phyloP scores from a whole-genome alignment of 2,329 filamentous ascomycete genomes.

The Penicillium psychrosexuale region DNA sequence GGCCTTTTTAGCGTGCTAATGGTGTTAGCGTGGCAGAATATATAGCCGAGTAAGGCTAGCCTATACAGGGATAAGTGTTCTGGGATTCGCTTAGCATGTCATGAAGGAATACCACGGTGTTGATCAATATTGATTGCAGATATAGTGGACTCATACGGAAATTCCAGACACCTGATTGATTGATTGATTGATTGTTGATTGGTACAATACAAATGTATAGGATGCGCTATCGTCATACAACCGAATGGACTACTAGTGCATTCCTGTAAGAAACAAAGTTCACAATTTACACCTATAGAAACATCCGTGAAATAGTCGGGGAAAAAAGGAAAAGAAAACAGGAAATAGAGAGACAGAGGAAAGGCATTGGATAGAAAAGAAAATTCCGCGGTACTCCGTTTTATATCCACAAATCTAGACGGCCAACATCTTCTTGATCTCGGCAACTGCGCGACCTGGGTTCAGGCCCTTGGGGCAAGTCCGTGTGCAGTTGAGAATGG shows the following conservation, averaged over 20 bases:
- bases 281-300: constrained; percentile 30
- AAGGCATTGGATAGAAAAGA: constrained; percentile 23
- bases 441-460: constrained; percentile 88
- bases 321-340: constrained; percentile 14
- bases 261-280: constrained; percentile 25
- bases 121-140: not conserved
- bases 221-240: constrained; percentile 10
- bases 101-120: not conserved
- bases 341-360: constrained; percentile 14
- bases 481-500: constrained; percentile 96
- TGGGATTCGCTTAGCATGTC: constrained; percentile 1
- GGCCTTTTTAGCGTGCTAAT: not conserved
- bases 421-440: constrained; percentile 98
- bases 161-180: not conserved
- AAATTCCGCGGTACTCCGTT: constrained; percentile 26
- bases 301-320: constrained; percentile 20
- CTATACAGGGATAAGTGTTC: not conserved
- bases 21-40: constrained; percentile 9
- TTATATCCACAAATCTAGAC: constrained; percentile 28
- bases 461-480: constrained; percentile 99
- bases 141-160: not conserved
- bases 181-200: constrained; percentile 1
- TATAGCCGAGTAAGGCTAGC: constrained; percentile 14
- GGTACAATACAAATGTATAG: constrained; percentile 6
- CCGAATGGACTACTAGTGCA: constrained; percentile 23